Base-by-base conservation (phyloP, 768 basidiomycete genomes). In the Auriscalpium microsporum region DNA sequence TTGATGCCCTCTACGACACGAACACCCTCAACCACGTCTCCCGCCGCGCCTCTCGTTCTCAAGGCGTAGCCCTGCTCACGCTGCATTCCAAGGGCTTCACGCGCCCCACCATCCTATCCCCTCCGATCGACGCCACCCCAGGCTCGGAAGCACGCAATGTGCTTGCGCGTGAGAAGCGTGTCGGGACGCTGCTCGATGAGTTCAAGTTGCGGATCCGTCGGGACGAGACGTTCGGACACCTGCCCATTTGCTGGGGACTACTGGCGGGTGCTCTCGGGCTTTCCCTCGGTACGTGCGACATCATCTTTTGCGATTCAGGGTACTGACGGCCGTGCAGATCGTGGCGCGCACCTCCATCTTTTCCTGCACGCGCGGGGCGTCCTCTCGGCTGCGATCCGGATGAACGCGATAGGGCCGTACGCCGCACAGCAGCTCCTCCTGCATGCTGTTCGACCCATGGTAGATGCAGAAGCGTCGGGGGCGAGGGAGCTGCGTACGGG, bases 321-420 rank as follows among this genome's bases (percentile, higher is more conserved):
- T 4, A 42, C 16, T 21, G n/a, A 45, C 23, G 42, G 34, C 21
- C 9, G 7, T 50, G 13, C 66, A 97, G 94, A 86, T 60, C 83
- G 90, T 33, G 76, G 90, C 9, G 84, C 87, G 61, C 88, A 90
- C 65, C 82, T 99, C 13, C 87, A 94, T 64, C 82, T 98, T 35
- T 98, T 96, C 73, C 81, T 99, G 6, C 92, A 97, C 62, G 89
- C 90, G 4, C 81, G 96, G 13, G 82, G 91, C 53, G 72, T 98
- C 51, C 76, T 98, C 45, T 97, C 94, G 8, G 92, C 94, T 5
- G 86, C 93, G 2, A 89, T 99, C 16, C 82, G 96, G 8, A 75
- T 98, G 64, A 98, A 98, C 69, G 80, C 81, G 23, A 77, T 96
- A 60, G 96, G 96, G 0, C 96, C 96, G 0, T 99, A 99, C 68